Conservation (phyloP, 176 grass and related monocot species). For the Phragmites australis region DNA sequence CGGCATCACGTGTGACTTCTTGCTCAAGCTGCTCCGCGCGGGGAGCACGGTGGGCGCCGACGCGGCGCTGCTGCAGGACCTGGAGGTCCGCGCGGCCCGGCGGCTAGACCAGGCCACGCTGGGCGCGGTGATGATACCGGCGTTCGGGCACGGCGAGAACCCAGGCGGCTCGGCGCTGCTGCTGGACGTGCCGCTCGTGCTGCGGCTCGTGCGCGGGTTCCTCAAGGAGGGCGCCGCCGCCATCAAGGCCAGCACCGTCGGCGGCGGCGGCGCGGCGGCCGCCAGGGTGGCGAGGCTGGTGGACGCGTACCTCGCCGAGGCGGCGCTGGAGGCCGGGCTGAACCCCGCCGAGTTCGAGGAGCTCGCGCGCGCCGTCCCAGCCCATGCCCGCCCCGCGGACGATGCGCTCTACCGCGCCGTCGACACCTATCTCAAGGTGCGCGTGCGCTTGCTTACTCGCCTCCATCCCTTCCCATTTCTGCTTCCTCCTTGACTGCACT, state of each 20-base stretch:
- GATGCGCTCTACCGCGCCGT: slow-evolving; percentile 91
- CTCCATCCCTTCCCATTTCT: not conserved
- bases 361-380: slow-evolving; percentile 68
- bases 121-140: slow-evolving; percentile 86
- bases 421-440: slow-evolving; percentile 96
- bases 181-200: slow-evolving; percentile 81
- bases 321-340: slow-evolving; percentile 72
- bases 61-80: slow-evolving; percentile 58
- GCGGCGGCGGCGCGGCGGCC: slow-evolving; percentile 45
- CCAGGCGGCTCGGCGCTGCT: slow-evolving; percentile 7
- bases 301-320: slow-evolving; percentile 87
- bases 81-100: slow-evolving; percentile 71
- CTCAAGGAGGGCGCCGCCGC: slow-evolving; percentile 32
- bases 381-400: slow-evolving; percentile 71
- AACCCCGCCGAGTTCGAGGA: slow-evolving; percentile 72
- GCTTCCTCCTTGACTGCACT: not conserved
- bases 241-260: slow-evolving; percentile 18
- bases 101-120: slow-evolving; percentile 78
- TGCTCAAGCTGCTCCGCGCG: slow-evolving; percentile 72
- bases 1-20: slow-evolving; percentile 82
- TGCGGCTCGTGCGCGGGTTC: slow-evolving; percentile 74
- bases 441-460: not conserved
- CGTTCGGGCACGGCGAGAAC: slow-evolving; percentile 49
- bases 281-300: slow-evolving; percentile 77
- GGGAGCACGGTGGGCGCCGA: slow-evolving; percentile 86